These are phyloP conservation scores for Diphasiastrum complanatum DNA, from an alignment of 83 land plant genomes.

Conservation along the genomic window DNA sequence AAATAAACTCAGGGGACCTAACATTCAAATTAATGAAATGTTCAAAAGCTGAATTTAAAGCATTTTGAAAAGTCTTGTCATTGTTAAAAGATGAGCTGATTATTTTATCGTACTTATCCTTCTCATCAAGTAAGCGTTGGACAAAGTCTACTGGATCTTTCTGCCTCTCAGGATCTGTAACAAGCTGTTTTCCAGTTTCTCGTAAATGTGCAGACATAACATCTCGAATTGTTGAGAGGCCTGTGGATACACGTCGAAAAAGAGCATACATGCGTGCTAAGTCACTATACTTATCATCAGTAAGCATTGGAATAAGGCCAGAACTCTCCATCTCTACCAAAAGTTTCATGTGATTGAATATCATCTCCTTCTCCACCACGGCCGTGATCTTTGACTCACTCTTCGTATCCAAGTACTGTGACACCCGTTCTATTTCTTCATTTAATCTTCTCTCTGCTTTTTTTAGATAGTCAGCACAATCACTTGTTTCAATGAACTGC, in stretches of 20 bases:
- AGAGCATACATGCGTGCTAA: constrained; percentile 76
- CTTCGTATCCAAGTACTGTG: constrained; percentile 71
- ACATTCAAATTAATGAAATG: constrained; percentile 87
- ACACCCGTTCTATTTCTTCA: constrained; percentile 91
- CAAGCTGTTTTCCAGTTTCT: constrained; percentile 85
- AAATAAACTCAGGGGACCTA: constrained; percentile 91
- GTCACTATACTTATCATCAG: constrained; percentile 90
- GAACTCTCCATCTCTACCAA: constrained; percentile 97
- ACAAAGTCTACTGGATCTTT: constrained; percentile 98
- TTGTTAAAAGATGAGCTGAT: constrained; percentile 66
- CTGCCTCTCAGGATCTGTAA: constrained; percentile 74
- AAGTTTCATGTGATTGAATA: constrained; percentile 81
- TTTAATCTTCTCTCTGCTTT: constrained; percentile 90
- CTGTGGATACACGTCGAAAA: constrained; percentile 71
- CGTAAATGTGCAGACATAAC: constrained; percentile 90
- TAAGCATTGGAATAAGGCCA: constrained; percentile 86
- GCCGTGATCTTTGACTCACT: constrained; percentile 67
- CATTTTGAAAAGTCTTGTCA: constrained; percentile 97
- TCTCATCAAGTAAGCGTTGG: constrained; percentile 74
- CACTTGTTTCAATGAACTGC: constrained; percentile 88
- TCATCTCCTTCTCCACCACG: constrained; percentile 94
- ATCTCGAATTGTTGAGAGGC: constrained; percentile 63
- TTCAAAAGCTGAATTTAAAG: constrained; percentile 92
- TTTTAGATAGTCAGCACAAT: constrained; percentile 88
- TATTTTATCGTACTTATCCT: constrained; percentile 88